A percentile compares a stretch with the other conserved stretches of the same genome.
These are phyloP conservation scores for Pichia rugopelliculosa DNA, from an alignment of 805 yeast genomes.

Conservation along the genomic window DNA sequence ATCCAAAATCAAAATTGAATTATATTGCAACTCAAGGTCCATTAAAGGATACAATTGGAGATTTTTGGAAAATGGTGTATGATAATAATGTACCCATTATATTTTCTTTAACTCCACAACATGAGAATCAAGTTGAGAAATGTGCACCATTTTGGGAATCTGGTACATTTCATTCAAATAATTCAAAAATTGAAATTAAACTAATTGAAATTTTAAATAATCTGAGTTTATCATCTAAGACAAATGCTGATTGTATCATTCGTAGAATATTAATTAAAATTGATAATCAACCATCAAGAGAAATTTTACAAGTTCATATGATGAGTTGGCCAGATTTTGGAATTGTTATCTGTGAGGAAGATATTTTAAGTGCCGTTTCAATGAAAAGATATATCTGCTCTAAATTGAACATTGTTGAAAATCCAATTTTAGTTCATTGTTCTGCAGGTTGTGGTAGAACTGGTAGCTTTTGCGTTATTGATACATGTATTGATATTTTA, in stretches of 20 bases:
- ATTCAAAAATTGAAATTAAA: constrained; percentile 19
- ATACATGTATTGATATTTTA: constrained; percentile 40
- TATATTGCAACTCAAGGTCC: constrained; percentile 95
- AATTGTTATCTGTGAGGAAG: constrained; percentile 46
- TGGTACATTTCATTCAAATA: constrained; percentile 38
- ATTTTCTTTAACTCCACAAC: constrained; percentile 66
- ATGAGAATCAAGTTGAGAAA: constrained; percentile 71
- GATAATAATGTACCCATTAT: constrained; percentile 60
- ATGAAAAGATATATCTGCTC: constrained; percentile 27
- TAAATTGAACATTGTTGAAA: constrained; percentile 7
- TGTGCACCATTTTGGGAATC: constrained; percentile 78
- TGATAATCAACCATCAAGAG: constrained; percentile 30
- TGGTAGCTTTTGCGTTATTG: constrained; percentile 77
- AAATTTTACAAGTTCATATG: constrained; percentile 68
- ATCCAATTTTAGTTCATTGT: constrained; percentile 75
- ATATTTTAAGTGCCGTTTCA: constrained; percentile 47
- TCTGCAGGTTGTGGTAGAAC: constrained; percentile 98
- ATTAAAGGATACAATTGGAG: constrained; percentile 58
- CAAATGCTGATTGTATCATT: constrained; percentile 22
- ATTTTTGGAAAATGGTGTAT: constrained; percentile 75
- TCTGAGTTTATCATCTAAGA: constrained; percentile 20
- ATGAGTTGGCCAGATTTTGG: constrained; percentile 82
- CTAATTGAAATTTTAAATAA: constrained; percentile 21
- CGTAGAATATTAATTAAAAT: constrained; percentile 40
- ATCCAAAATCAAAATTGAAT: constrained; percentile 32